Base-by-base conservation (phyloP, 1,284 basidiomycete species). In the Pseudozyma thailandica region DNA sequence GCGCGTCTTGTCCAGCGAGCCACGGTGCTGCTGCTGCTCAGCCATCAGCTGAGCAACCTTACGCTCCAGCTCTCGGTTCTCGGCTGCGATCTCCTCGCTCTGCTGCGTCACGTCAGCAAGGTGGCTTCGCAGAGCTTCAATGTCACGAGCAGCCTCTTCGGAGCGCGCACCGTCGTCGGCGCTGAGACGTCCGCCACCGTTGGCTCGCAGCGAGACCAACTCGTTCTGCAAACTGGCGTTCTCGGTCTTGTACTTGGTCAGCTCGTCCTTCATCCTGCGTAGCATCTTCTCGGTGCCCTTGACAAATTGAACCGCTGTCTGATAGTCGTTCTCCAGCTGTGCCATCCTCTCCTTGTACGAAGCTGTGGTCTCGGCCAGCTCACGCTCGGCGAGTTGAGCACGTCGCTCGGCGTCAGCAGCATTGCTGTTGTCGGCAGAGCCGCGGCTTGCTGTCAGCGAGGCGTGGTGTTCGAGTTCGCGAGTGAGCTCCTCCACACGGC, bases 231-330 rank as follows among this genome's bases (percentile, higher is more conserved):
- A 58, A 39, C 61, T 62, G 28, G 78, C 76, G 61, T 82, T 82
- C 62, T 81, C 80, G 26, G 72, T 74, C 61, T 81, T 79, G 70
- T 76, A 72, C 66, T 77, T 79, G 42, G 75, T 75, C 46, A 79
- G 83, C 82, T 81, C 81, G 83, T 85, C 86, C 83, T 94, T 94
- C 91, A 98, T 94, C 75, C 92, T 89, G 73, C 94, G 90, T 86
- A 98, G 91, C 90, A 98, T 95, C 86, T 97, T 98, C 84, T 99
- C 96, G 1, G 94, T 98, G 51, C 94, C 93, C 87, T 93, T 94
- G 80, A 82, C 81, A 43, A 80, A 82, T 52, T 92, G 91, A 64
- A 94, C 92, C 21, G 92, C 93, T 43, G 93, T 87, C 81, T 95
- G 92, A 84, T 98, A 97, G 83, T 98, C 94, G 73, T 92, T 90